Base-by-base conservation (phyloP, 176 grass and related monocot genomes). In the Olyra latifolia region DNA sequence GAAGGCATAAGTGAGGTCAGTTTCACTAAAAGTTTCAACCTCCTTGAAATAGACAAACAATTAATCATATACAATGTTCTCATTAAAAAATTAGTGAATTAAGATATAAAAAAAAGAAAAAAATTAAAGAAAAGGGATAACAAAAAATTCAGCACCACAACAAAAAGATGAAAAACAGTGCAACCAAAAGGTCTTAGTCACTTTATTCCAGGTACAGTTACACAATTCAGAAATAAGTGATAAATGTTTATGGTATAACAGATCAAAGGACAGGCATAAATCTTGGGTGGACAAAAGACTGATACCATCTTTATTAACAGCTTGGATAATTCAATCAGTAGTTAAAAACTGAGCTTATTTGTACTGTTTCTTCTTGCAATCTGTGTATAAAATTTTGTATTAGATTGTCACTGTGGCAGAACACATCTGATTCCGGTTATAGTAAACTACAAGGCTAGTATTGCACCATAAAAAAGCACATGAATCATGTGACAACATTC, bases 241-340 rank as follows among this genome's bases (percentile, higher is more conserved):
- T 17, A 53, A 5, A 49, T 20, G 20, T 53, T 53, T 53, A 53
- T 3, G 2, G 20, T 54, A 54, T 54, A 17, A 54, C 52, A 54
- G 8, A n/a, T 54, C 20, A 54, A 6, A 54, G 52, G n/a, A 54
- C 20, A 17, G 52, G 20, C 19, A 54, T 6, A 22, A 22, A 22
- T 10, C 20, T 54, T 54, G 19, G 20, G 20, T 54, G 52, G 7
- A 50, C 3, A 35, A 38, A 22, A 65, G 40, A 9, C 12, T 1
- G 6, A 15, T 54, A 54, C 6, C 38, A 80, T 30, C 50, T 80
- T 80, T 39, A 24, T 68, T 81, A 66, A 81, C 40, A 81, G 25
- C 8, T 38, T 27, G 17, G 17, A 81, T 45, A 81, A 81, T 22
- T 27, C 39, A 59, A 46, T 15, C n/a, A 47, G 1, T 45, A 81